Evolutionary conservation across 805 yeast species (phyloP), one percentile per base, ranked within the genome.

Genomic region (Scheffersomyces coipomensis): DNA sequence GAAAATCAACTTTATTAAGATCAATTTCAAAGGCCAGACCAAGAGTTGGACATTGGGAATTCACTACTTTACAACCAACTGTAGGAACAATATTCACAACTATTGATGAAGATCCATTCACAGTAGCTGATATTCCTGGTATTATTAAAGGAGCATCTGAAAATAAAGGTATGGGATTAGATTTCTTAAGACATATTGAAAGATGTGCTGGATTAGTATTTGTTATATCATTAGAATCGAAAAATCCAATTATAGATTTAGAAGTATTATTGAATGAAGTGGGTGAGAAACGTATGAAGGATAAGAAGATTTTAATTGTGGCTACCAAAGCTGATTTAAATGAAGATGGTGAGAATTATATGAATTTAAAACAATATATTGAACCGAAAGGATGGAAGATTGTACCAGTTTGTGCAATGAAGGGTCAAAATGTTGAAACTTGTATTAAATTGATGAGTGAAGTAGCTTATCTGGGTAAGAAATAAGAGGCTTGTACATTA

Each of bases 121-220:
- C 97, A 0, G 97, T 93, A 1, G 98, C 98, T 1, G 99, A 93
- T 66, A 93, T 93, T 42, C 99, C 99, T 0, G 99, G 99, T 5
- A 85, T 93, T 33, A 85, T 93, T 43, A 75, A 81, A 58, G 97
- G 96, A 5, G 98, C 99, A 0, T 75, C 81, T 6, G 66, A 79
- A 34, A 86, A 90, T 55, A 83, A 76, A 56, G 99, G 99, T 1
- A 83, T 93, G 86, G 99, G 99, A 0, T 70, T 88, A 35, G 97
- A 89, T 46, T 93, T 93, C 60, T 65, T 93, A 46, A 75, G 97
- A 39, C 99, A 93, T 58, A 80, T 93, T 34, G 98, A 93, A 61
- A 75, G 99, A 47, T 85, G 96, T 4, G 84, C 85, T 12, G 96
- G 97, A 0, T 63, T 93, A 39, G 95, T 85, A 3, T 88, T 91